Base-by-base conservation (phyloP, 2,329 filamentous ascomycete genomes). In the Helminthosporium solani region DNA sequence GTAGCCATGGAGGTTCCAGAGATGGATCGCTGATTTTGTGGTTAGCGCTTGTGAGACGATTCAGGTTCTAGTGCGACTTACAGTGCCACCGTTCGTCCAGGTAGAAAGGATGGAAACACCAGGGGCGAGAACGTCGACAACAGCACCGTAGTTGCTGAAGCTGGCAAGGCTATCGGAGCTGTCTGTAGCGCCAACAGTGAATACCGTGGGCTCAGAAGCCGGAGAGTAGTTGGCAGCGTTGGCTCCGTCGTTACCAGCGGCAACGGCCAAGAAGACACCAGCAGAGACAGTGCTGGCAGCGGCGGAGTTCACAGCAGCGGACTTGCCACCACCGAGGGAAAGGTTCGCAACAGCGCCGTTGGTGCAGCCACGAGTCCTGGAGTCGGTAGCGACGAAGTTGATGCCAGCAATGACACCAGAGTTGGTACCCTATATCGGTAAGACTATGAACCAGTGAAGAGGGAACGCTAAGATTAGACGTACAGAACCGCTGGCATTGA, bases 1-100 rank as follows among this genome's bases (percentile, higher is more conserved):
- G 80, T 78, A 40, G 85, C 85, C 83, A 85, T 85, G 43, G 77
- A 82, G 18, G 84, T 86, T 41, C 83, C 84, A 16, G 76, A 80
- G 59, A 84, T 78, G 48, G 69, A 73, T 54, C 73, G 74, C 73
- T 78, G n/a, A 73, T 68, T 18, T 11, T 23, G 25, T 65, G 75
- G 40, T 47, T 20, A 53, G 45, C 16, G 14, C 23, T 14, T 14
- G 14, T 20, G 16, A 16, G 20, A 21, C 7, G 21, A 33, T 28
- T 16, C 21, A 27, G 14, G 33, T 27, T 28, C 50, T 21, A 23
- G 42, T 46, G 25, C 40, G 38, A 48, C 45, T 47, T 47, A 48
- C 45, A 18, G 35, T 40, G 41, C 70, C 70, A 40, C 70, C 67
- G 40, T 74, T 61, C 37, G 58, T 56, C 68, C 67, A 83, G 39